These are phyloP conservation scores for Pelargonium nanum DNA, from an alignment of 345 rosid species.

Conservation along the genomic window DNA sequence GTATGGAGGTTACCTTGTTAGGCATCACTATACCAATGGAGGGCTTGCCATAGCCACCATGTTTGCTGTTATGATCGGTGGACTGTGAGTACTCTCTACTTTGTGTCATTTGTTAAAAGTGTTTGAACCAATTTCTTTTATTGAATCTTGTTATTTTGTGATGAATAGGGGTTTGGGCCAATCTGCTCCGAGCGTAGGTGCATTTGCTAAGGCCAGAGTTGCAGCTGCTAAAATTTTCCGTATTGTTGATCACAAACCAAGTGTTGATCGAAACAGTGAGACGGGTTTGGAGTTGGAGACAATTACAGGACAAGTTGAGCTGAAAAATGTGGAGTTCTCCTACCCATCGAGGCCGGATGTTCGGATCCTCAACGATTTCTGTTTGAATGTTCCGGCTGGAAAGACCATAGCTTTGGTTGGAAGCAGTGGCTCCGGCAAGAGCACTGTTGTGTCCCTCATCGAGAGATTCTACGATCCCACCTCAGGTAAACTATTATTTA, in stretches of 20 bases:
- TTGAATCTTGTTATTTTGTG: background rate
- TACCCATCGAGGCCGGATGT: slow-evolving; percentile 89
- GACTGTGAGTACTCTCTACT: slow-evolving; percentile 53
- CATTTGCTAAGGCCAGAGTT: slow-evolving; percentile 86
- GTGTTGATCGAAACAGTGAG: slow-evolving; percentile 52
- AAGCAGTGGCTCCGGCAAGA: slow-evolving; percentile 97
- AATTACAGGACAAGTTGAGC: slow-evolving; percentile 68
- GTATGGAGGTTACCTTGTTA: slow-evolving; percentile 90
- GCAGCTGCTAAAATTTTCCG: slow-evolving; percentile 87
- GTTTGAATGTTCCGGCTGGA: slow-evolving; percentile 81
- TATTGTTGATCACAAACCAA: slow-evolving; percentile 75
- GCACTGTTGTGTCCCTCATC: slow-evolving; percentile 88
- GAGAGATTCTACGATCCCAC: slow-evolving; percentile 91
- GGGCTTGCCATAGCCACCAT: slow-evolving; percentile 93
- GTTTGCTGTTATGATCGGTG: slow-evolving; percentile 97
- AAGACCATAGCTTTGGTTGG: slow-evolving; percentile 96
- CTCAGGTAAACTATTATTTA: slow-evolving; percentile 36
- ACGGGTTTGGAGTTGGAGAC: slow-evolving; percentile 57
- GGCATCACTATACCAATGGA: slow-evolving; percentile 87
- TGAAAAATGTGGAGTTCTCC: slow-evolving; percentile 69
- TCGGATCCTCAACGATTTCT: slow-evolving; percentile 59
- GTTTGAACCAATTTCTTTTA: too few species aligned
- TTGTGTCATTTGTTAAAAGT: too few species aligned
- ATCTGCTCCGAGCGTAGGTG: slow-evolving; percentile 85
- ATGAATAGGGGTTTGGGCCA: slow-evolving; percentile 71